Conservation (phyloP, 176 grass and related monocot genomes). For the Carex parvula region DNA sequence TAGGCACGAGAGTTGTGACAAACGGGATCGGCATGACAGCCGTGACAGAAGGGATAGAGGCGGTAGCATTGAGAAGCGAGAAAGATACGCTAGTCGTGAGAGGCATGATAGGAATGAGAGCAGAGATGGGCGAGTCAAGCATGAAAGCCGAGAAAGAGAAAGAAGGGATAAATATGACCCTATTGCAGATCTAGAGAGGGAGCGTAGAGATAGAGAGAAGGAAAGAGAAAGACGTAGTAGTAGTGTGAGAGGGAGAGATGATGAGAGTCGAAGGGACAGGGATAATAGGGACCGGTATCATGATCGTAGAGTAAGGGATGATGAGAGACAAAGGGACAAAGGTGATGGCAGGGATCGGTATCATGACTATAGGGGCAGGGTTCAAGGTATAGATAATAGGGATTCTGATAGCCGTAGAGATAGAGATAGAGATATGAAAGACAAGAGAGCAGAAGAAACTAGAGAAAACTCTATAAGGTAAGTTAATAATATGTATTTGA, state of each 20-base stretch:
- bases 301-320: conserved; percentile 36
- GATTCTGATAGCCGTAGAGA: conserved; percentile 17
- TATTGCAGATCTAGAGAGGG: conserved; percentile 23
- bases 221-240: conserved; percentile 54
- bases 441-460: conserved; percentile 31
- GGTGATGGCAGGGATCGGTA: conserved; percentile 29
- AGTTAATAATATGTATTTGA: conserved; percentile 8
- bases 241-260: conserved; percentile 49
- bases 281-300: conserved; percentile 35
- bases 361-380: conserved; percentile 44
- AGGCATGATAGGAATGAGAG: conserved; percentile 28
- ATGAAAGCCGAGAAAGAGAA: conserved; percentile 21
- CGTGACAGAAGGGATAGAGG: conserved; percentile 7
- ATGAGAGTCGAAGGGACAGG: conserved; percentile 39
- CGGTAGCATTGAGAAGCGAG: conserved; percentile 29
- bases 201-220: conserved; percentile 34
- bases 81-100: conserved; percentile 28
- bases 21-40: not conserved
- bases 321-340: conserved; percentile 39
- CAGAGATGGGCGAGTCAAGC: conserved; percentile 19
- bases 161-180: conserved; percentile 16
- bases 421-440: conserved; percentile 41
- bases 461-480: conserved; percentile 62
- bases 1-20: conserved; percentile 3
- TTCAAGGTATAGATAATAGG: conserved; percentile 21